These are phyloP conservation scores for Lepraria neglecta DNA, from an alignment of 495 filamentous ascomycete genomes.

Conservation along the genomic window DNA sequence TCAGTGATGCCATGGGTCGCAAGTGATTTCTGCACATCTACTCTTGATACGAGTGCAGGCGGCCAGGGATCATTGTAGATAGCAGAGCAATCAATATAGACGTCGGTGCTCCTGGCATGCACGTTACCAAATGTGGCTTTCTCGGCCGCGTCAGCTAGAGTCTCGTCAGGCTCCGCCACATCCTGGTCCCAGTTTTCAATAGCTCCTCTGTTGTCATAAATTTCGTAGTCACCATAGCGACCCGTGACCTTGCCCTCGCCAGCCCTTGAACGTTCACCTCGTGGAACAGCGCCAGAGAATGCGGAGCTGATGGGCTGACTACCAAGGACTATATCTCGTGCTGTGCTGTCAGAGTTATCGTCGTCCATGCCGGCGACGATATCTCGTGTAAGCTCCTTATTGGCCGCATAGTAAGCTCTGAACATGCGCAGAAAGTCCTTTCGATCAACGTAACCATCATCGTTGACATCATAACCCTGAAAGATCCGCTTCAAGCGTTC, in stretches of 20 bases:
- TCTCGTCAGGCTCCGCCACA: conserved; percentile 42
- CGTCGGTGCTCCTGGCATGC: conserved; percentile 9
- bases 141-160: conserved; percentile 45
- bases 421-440: conserved; percentile 91
- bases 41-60: conserved; percentile 27
- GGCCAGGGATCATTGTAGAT: conserved; percentile 20
- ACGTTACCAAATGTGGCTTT: conserved; percentile 34
- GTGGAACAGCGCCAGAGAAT: conserved; percentile 59
- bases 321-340: conserved; percentile 64
- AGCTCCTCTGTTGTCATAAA: conserved; percentile 49
- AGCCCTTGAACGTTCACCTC: conserved; percentile 49
- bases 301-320: conserved; percentile 72
- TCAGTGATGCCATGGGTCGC: conserved; percentile 7
- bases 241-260: conserved; percentile 59
- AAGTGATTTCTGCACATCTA: conserved; percentile 40
- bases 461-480: conserved; percentile 83
- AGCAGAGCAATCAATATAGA: conserved; percentile 4
- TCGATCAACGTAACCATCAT: conserved; percentile 78
- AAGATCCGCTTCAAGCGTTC: conserved; percentile 72
- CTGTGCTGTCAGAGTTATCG: conserved; percentile 67
- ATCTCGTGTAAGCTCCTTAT: conserved; percentile 75
- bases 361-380: conserved; percentile 78
- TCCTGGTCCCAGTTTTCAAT: conserved; percentile 43
- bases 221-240: conserved; percentile 54
- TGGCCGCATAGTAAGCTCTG: conserved; percentile 79